Evolutionary conservation across 768 basidiomycete genomes (phyloP), one percentile per base, ranked within the genome.

Genomic region (Sistotremastrum niveocremeum): DNA sequence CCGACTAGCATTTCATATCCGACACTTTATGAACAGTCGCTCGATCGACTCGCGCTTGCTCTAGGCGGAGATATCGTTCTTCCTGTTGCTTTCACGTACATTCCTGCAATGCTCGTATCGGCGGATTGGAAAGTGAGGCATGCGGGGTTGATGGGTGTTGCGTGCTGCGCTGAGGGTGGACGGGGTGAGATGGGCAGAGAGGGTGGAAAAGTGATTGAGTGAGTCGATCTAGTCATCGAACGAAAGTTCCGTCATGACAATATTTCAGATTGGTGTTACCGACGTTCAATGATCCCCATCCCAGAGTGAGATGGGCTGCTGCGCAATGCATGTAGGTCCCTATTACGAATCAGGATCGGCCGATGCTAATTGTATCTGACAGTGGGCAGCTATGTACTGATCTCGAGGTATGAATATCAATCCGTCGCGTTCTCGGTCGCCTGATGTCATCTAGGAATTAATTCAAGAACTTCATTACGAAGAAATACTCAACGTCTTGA

Each of bases 321-420:
- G 86, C 86, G 62, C 88, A 91, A 65, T 88, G 86, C 68, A 73
- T 61, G 84, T 88, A 53, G 55, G 83, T 50, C 62, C 31, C 10
- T 29, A 8, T 29, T 44, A 47, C 28, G n/a, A 5, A 46, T 48
- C 34, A 20, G 5, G 36, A 8, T 42, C 30, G 41, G 28, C 31
- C 42, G 41, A 49, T 35, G 48, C 28, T 39, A 39, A 40, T 47
- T 52, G 31, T 50, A 20, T 12, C 6, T 34, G 50, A 32, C 52
- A 86, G 88, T 41, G 89, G 89, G 0, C 89, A 91, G 57, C 66
- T 94, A 4, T 90, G 89, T 57, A 88, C 85, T 4, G 89, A 93
- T 63, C 68, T 90, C 39, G 86, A 87, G 65, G 85, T 84, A 58
- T 42, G 66, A 53, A 11, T 48, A 37, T 11, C 32, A 12, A 11